These are phyloP conservation scores for Exserohilum turcica DNA, from an alignment of 2,329 filamentous ascomycete species.

Conservation along the genomic window DNA sequence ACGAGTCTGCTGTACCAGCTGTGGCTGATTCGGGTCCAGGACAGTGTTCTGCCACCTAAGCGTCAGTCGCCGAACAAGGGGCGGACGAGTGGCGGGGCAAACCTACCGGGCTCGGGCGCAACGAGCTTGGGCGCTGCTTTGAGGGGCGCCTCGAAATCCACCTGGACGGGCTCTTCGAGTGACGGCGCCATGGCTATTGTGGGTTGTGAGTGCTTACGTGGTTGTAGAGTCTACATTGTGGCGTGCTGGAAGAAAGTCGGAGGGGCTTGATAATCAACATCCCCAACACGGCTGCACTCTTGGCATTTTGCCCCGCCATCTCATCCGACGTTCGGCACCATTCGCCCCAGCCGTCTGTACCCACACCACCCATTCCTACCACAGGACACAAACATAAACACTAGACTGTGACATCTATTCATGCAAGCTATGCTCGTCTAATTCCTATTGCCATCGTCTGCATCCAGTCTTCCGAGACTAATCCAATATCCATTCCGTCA, in stretches of 20 bases:
- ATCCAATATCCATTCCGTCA: background rate
- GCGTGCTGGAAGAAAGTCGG: constrained; percentile 26
- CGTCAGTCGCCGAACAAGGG: constrained; percentile 48
- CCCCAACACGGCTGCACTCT: constrained; percentile 31
- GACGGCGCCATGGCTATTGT: constrained; percentile 72
- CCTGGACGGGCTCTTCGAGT: constrained; percentile 70
- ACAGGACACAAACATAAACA: too few relatives aligned
- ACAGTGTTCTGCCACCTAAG: constrained; percentile 71
- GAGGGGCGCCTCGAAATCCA: constrained; percentile 75
- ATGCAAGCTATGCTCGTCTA: constrained; percentile 30
- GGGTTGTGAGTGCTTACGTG: constrained; percentile 5
- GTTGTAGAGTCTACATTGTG: constrained; percentile 26
- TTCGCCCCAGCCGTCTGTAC: background rate
- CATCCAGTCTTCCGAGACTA: background rate
- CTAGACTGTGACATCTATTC: constrained; percentile 16
- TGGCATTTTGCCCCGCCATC: constrained; percentile 34
- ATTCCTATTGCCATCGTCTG: constrained; percentile 4
- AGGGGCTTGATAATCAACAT: constrained; percentile 42
- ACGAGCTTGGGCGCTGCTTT: constrained; percentile 83
- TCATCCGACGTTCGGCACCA: constrained; percentile 30
- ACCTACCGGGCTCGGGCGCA: constrained; percentile 79
- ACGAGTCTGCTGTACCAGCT: constrained; percentile 74
- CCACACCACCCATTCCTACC: background rate
- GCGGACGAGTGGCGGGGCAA: constrained; percentile 17
- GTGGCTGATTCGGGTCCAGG: constrained; percentile 82